Conservation (phyloP, 345 rosid species). For the Aethionema arabicum region DNA sequence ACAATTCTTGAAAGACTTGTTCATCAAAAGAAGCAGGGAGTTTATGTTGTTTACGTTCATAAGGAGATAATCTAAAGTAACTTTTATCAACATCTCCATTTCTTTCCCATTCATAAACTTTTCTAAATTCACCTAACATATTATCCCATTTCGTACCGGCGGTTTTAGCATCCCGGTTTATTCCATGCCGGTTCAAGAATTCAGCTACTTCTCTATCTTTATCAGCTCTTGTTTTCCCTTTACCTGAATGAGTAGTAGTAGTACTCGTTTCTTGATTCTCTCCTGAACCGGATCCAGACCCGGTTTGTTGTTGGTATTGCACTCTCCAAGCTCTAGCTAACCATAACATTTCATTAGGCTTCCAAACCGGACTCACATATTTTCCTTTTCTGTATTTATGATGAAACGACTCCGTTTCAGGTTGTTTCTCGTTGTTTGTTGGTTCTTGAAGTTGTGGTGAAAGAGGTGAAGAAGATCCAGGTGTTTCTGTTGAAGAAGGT, state of each 20-base stretch:
- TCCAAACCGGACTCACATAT: slow-evolving; percentile 98
- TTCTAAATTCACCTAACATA: slow-evolving; percentile 96
- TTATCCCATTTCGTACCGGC: slow-evolving; percentile 99
- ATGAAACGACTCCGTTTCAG: slow-evolving; percentile 50
- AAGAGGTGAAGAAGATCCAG: slow-evolving; percentile 64
- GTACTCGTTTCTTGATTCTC: slow-evolving; percentile 29
- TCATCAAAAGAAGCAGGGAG: slow-evolving; percentile 98
- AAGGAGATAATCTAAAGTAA: slow-evolving; percentile 93
- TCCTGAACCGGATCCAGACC: slow-evolving; percentile 40
- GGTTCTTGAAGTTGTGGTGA: slow-evolving; percentile 75
- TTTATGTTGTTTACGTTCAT: slow-evolving; percentile 76
- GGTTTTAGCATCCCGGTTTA: slow-evolving; percentile 85
- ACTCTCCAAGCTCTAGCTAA: slow-evolving; percentile 90
- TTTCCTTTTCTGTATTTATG: slow-evolving; percentile 86
- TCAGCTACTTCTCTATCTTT: slow-evolving; percentile 97
- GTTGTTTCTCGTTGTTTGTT: slow-evolving; percentile 46
- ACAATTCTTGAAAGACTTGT: slow-evolving; percentile 86
- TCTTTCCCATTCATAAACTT: slow-evolving; percentile 94
- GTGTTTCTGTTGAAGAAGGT: slow-evolving; percentile 80
- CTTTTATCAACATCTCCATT: slow-evolving; percentile 77
- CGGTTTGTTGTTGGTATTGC: slow-evolving; percentile 59
- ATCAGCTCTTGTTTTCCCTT: slow-evolving; percentile 91
- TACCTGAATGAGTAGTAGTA: slow-evolving; percentile 38
- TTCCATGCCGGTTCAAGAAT: slow-evolving; percentile 69
- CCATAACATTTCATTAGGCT: slow-evolving; percentile 97